Evolutionary conservation across 192 early-diverging fungal species (phyloP).

Genomic region (Coemansia sp.): DNA sequence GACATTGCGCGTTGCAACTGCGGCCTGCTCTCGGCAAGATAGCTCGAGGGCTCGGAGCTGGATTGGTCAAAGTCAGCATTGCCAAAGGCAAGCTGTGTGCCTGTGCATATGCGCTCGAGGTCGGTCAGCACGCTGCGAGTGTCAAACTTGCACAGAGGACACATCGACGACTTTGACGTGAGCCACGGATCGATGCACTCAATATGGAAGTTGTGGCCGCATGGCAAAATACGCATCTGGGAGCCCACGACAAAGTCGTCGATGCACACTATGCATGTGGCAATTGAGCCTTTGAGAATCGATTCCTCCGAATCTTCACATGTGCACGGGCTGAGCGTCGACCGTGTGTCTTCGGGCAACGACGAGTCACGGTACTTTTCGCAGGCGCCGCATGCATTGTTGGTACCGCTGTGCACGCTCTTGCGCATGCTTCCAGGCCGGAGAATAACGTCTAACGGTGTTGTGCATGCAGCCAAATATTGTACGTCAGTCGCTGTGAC

Average conservation of each 20-base stretch:
- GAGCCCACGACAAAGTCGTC: conserved; percentile 52
- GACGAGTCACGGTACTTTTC: not conserved
- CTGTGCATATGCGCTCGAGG: conserved; percentile 35
- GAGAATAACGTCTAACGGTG: conserved; percentile 40
- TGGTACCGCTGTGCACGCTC: conserved; percentile 6
- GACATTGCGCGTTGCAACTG: conserved; percentile 7
- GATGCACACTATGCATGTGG: conserved; percentile 55
- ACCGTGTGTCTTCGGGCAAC: not conserved
- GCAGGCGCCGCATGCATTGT: not conserved
- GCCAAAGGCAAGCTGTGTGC: conserved; percentile 20
- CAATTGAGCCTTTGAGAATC: conserved; percentile 37
- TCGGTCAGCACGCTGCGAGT: conserved; percentile 48
- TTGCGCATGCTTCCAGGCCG: conserved; percentile 16
- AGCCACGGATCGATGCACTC: conserved; percentile 59
- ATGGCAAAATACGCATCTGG: conserved; percentile 53
- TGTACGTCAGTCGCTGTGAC: conserved; percentile 33
- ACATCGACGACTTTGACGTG: conserved; percentile 49
- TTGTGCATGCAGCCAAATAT: conserved; percentile 35
- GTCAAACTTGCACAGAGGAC: conserved; percentile 56
- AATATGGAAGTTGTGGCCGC: conserved; percentile 56
- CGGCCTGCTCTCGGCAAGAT: conserved; percentile 33
- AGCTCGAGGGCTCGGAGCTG: conserved; percentile 40
- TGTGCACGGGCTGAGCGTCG: not conserved
- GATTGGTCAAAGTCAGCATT: conserved; percentile 18
- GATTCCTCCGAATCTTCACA: not conserved